Conservation (phyloP, 73 alveolate genomes). For the Paramecium bursaria region DNA sequence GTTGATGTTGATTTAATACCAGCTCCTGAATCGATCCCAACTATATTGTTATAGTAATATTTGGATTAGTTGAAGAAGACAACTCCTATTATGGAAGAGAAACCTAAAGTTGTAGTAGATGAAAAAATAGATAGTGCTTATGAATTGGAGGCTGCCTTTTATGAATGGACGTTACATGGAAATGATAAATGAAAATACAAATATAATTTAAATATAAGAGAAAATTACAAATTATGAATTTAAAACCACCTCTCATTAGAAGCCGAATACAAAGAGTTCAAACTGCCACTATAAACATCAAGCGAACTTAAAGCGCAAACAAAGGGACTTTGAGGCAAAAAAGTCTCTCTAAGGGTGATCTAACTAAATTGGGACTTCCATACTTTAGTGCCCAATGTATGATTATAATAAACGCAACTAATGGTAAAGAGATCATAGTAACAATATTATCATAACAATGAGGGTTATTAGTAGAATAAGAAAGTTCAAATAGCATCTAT, state of each 20-base stretch:
- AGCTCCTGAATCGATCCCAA: background rate
- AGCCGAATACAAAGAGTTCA: too few species aligned
- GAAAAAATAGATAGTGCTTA: background rate
- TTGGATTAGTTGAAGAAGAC: background rate
- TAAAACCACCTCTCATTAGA: background rate
- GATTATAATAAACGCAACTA: background rate
- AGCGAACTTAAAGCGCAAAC: too few species aligned
- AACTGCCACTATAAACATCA: background rate
- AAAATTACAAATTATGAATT: background rate
- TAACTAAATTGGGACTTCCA: background rate
- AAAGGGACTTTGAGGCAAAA: too few species aligned
- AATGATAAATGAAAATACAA: background rate
- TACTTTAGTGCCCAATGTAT: background rate
- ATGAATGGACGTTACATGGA: background rate
- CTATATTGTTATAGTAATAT: too few species aligned
- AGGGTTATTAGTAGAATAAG: background rate
- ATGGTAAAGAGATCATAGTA: too few species aligned
- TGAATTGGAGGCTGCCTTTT: background rate
- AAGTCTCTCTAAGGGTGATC: background rate
- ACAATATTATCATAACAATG: too few species aligned
- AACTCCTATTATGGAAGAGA: background rate
- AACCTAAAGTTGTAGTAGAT: background rate
- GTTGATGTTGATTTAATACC: background rate
- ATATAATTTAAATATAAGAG: too few species aligned
- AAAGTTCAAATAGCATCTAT: slow-evolving; percentile 60